Evolutionary conservation across 176 grass and related monocot species (phyloP).

Genomic region (Triticum monococcum): DNA sequence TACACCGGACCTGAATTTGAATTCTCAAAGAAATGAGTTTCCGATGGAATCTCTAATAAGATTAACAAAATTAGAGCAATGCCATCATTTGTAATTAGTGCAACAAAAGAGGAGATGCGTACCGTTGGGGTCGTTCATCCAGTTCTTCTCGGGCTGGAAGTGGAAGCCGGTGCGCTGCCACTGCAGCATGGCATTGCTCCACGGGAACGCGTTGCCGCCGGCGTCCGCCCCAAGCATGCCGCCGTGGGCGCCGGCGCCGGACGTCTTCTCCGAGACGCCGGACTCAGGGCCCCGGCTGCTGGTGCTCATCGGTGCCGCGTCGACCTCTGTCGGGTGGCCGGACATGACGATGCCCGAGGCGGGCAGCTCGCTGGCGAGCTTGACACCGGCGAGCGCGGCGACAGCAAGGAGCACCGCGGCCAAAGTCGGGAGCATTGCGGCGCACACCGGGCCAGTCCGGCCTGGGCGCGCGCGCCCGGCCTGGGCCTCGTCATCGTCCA

Average conservation of each 20-base stretch:
- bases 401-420: conserved; percentile 33
- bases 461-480: no score
- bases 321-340: no score
- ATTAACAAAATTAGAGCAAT: no score
- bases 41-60: no score
- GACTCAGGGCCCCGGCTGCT: conserved; percentile 35
- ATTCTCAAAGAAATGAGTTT: no score
- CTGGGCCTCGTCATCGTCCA: neutral
- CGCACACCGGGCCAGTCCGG: neutral
- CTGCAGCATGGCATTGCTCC: conserved; percentile 85
- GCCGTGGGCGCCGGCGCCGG: neutral
- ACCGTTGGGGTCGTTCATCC: conserved; percentile 80
- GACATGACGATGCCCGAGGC: neutral
- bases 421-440: neutral
- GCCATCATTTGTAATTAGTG: no score
- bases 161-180: conserved; percentile 94
- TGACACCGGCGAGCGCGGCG: conserved; percentile 11
- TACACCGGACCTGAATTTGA: conserved; percentile 54
- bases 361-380: neutral
- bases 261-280: conserved; percentile 88
- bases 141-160: conserved; percentile 92
- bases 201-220: conserved; percentile 42
- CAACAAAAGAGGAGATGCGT: no score
- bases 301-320: rapidly evolving
- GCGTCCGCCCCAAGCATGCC: neutral